phyloP scores from a whole-genome alignment of 1,284 basidiomycete genomes.

The Termitomyces sp. region DNA sequence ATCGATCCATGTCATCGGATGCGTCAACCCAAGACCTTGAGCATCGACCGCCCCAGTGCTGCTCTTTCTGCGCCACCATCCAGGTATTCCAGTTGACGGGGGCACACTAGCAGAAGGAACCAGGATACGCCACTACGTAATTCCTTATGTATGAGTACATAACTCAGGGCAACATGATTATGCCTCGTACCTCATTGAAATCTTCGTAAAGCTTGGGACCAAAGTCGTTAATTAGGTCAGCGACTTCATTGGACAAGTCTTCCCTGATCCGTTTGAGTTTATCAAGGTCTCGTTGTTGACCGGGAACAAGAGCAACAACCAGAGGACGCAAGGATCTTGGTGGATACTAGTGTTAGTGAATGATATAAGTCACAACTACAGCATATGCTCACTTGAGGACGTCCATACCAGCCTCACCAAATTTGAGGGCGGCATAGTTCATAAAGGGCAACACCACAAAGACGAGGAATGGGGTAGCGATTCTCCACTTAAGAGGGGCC shows the following conservation, averaged over 20 bases:
- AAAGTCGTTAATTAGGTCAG: constrained; percentile 85
- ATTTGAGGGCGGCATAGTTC: constrained; percentile 94
- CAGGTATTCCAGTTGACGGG: constrained; percentile 63
- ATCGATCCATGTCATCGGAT: constrained; percentile 92
- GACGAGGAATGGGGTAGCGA: constrained; percentile 80
- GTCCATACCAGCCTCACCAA: constrained; percentile 98
- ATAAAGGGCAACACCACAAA: constrained; percentile 80
- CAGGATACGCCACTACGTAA: constrained; percentile 68
- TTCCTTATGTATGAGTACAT: constrained; percentile 10
- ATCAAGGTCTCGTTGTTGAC: constrained; percentile 83
- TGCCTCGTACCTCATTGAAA: constrained; percentile 71
- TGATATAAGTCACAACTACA: constrained; percentile 35
- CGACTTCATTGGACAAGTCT: constrained; percentile 82
- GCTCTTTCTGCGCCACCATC: constrained; percentile 72
- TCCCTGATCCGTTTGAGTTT: constrained; percentile 78
- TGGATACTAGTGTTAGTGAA: constrained; percentile 17
- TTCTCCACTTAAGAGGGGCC: constrained; percentile 57
- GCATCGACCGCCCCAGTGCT: constrained; percentile 73
- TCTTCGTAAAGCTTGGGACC: constrained; percentile 87
- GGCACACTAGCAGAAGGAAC: constrained; percentile 81
- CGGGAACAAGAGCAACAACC: constrained; percentile 86
- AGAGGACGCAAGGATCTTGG: constrained; percentile 86
- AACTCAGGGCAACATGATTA: neutral
- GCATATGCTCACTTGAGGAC: constrained; percentile 79
- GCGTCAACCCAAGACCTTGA: constrained; percentile 71